Evolutionary conservation across 768 basidiomycete genomes (phyloP).

Genomic region (Trametes coccinea): DNA sequence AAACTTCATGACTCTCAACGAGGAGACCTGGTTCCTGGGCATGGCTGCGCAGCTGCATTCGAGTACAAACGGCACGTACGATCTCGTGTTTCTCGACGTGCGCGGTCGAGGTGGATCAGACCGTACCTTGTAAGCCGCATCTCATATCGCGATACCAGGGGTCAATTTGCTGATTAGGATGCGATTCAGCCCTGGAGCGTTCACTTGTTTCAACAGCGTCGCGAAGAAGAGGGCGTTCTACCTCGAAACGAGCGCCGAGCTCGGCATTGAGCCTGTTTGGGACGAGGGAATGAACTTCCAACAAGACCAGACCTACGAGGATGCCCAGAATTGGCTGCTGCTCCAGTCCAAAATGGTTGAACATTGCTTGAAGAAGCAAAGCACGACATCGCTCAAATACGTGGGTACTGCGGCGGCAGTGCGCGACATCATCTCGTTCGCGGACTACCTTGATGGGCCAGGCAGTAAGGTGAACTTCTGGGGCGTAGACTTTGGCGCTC

Average conservation of each 20-base stretch:
- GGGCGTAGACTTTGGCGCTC: neutral
- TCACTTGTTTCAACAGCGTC: neutral
- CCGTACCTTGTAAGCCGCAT: too few relatives aligned
- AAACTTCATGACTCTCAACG: neutral
- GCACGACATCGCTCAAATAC: neutral
- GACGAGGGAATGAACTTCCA: neutral
- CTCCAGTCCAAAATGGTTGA: neutral
- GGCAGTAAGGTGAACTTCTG: conserved; percentile 8
- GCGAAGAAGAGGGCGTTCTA: neutral
- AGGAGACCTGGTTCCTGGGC: neutral
- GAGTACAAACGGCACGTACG: conserved; percentile 1
- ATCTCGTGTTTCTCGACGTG: conserved; percentile 2
- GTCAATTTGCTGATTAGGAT: too few relatives aligned
- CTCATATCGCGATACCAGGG: too few relatives aligned
- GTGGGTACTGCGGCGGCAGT: conserved; percentile 4
- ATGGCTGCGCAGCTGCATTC: neutral
- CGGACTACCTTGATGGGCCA: conserved; percentile 13
- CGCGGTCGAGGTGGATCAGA: neutral
- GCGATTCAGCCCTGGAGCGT: neutral
- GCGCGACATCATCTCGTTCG: conserved; percentile 4
- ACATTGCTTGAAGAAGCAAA: neutral
- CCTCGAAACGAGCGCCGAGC: neutral
- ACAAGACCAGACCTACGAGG: neutral
- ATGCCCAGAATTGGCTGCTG: neutral
- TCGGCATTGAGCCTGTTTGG: neutral